Evolutionary conservation across 2,329 filamentous ascomycete species (phyloP), one percentile per base, ranked within the genome.

Genomic region (Pochonia chlamydosporia): DNA sequence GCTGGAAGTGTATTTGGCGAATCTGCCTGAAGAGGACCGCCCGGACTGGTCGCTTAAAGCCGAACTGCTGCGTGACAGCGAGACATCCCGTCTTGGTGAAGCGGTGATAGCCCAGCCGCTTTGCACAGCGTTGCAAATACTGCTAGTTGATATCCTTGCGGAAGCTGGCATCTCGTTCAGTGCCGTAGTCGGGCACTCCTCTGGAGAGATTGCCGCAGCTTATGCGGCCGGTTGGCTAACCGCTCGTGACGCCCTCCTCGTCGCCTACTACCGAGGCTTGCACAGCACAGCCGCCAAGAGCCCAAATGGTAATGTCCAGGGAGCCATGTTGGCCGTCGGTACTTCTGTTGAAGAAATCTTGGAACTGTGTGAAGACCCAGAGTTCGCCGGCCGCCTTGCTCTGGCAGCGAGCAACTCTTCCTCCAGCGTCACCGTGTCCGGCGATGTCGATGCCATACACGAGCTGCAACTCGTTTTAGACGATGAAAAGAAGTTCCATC

Each of bases 151-250:
- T 7, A 55, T 71, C 1, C 59, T 74, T 4, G 40, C 40, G 2
- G 50, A 49, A 5, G 59, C 58, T 43, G 59, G 63, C 6, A 51
- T 71, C 18, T 35, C 30, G 4, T 62, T 66, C 0, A 31, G 52
- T n/a, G 61, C 56, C 3, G 63, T 66, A 3, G 60, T 68, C 6
- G 69, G 69, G 3, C 70, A 73, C 48, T 69, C 66, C 0, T 63
- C 58, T 3, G 69, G 70, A 2, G 69, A 72, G 50, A 69, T 71
- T 35, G 67, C 62, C 1, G 69, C 68, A 1, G 68, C 68, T 1
- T 71, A 70, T 45, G 63, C 65, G 1, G 59, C 63, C 0, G 68
- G 14, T 3, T 33, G 8, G 7, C 11, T 44, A 6, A 18, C 26
- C 5, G 42, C 42, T 9, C 9, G 23, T 6, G 42, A 33, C 16